Conservation (phyloP, 257 asterid genomes). For the Gardenia jasminoides region DNA sequence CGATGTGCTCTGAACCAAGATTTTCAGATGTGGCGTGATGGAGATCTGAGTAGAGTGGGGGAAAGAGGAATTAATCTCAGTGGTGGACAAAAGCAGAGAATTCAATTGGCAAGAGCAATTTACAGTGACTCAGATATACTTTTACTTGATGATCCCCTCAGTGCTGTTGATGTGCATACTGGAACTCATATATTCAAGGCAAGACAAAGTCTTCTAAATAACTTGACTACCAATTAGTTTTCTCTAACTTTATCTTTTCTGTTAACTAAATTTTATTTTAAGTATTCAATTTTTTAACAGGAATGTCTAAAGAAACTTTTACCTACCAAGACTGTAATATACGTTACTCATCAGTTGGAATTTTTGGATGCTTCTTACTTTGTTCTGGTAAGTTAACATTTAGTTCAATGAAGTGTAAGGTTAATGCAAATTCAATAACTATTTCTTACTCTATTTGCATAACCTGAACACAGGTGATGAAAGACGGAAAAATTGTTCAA, state of each 20-base stretch:
- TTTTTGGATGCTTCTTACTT: constrained; percentile 70
- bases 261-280: not conserved
- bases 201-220: constrained; percentile 9
- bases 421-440: not conserved
- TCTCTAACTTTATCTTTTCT: not conserved
- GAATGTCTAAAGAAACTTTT: constrained; percentile 64
- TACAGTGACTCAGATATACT: constrained; percentile 65
- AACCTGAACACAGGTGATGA: constrained; percentile 49
- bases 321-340: constrained; percentile 56
- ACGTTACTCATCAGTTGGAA: constrained; percentile 84
- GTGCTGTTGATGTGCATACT: constrained; percentile 86
- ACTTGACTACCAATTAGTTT: not conserved
- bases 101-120: constrained; percentile 81
- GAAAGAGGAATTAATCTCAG: constrained; percentile 76
- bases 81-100: constrained; percentile 84
- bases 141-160: constrained; percentile 80
- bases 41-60: constrained; percentile 66
- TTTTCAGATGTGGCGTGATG: constrained; percentile 57
- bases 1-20: constrained; percentile 75
- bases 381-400: constrained; percentile 53
- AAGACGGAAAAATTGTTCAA: constrained; percentile 68
- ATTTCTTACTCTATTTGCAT: not conserved
- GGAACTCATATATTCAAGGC: constrained; percentile 88
- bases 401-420: not conserved
- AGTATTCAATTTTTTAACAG: constrained; percentile 37